Conservation (phyloP, 345 rosid genomes). For the Citrus sinensis region DNA sequence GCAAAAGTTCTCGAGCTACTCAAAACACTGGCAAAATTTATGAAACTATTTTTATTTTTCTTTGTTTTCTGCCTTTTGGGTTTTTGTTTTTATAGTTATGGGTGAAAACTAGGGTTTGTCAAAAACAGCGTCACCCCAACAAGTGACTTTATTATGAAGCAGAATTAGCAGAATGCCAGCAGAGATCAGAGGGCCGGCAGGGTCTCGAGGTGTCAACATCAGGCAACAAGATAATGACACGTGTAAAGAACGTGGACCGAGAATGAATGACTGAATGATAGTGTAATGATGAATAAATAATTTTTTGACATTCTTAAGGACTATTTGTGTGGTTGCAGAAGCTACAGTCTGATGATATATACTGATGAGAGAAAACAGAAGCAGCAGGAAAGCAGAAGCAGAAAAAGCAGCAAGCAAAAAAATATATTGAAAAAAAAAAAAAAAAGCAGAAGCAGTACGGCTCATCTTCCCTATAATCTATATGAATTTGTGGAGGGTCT, state of each 20-base stretch:
- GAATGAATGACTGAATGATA: conserved; percentile 32
- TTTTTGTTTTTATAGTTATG: background rate
- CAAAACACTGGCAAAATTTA: conserved; percentile 30
- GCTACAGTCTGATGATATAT: background rate
- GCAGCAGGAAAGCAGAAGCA: background rate
- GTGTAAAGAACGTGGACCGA: conserved; percentile 22
- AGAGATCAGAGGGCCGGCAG: conserved; percentile 40
- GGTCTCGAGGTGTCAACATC: conserved; percentile 3
- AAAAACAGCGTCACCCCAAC: conserved; percentile 11
- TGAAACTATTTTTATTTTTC: conserved; percentile 5
- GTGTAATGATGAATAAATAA: conserved; percentile 54
- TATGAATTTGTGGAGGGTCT: background rate
- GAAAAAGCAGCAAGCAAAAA: background rate
- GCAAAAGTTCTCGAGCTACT: conserved; percentile 51
- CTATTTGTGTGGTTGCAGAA: conserved; percentile 13
- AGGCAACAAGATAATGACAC: conserved; percentile 18
- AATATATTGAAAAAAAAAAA: background rate
- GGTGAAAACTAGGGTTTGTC: conserved; percentile 16
- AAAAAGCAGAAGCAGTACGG: conserved; percentile 11
- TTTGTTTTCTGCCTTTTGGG: background rate
- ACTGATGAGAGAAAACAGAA: background rate
- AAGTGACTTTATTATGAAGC: conserved; percentile 3
- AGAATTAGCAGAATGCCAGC: background rate
- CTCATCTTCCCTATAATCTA: conserved; percentile 13
- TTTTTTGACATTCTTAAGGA: conserved; percentile 38